Base-by-base conservation (phyloP, 2,329 filamentous ascomycete species). In the Fusarium veterinarium region DNA sequence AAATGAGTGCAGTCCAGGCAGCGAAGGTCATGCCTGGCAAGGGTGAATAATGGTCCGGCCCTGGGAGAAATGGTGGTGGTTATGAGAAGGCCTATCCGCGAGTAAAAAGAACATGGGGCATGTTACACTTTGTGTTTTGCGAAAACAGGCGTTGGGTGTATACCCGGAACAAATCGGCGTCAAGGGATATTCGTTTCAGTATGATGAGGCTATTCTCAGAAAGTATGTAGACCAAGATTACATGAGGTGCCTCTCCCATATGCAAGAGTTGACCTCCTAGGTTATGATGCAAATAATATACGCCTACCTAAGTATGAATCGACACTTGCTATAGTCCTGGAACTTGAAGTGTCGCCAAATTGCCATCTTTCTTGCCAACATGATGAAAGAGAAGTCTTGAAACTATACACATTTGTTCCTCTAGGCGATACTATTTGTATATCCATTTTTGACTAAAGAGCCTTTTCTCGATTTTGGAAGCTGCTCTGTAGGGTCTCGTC, bases 1-100 rank as follows among this genome's bases (percentile, higher is more conserved):
- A 99, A 87, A 97, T 99, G 92, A 95, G 95, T 78, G 95, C 96
- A 30, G 92, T 99, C 20, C 95, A 97, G 83, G 95, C 95, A 4
- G 94, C 95, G 51, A 98, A 98, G 86, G 95, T 92, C 49, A 91
- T 89, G 83, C 86, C 89, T 8, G 88, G 89, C 30, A 89, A 89
- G 80, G 85, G 86, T 53, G 87, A 89, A 77, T 84, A 84, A 75
- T 31, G 16, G 20, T 17, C 25, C 31, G 5, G 42, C 19, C 8
- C 7, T 5, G n/a, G 40, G 30, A 61, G 19, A 49, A 33, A 30
- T 49, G 30, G 23, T 11, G 25, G 30, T n/a, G 45, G 17, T 28
- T 13, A 20, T 45, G 25, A 23, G 9, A 28, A 51, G 46, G 59
- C 19, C 48, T 46, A 37, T 33, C 30, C 33, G 31, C 28, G 30